Evolutionary conservation across 352 stramenopile species (phyloP).

Genomic region (Phytophthora podocarpi): DNA sequence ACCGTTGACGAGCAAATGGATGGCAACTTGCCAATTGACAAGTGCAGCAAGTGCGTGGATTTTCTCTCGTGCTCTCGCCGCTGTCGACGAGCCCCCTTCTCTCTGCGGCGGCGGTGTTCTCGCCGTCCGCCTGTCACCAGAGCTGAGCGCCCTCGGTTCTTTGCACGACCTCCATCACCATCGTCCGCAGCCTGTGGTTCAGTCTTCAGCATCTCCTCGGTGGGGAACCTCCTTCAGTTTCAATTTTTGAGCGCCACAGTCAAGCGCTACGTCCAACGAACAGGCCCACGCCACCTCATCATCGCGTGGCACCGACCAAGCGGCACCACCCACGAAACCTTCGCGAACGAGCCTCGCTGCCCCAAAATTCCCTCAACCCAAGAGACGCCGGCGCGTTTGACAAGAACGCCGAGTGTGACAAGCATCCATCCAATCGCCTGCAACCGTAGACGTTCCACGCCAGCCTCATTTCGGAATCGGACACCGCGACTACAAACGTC

Average conservation of each 20-base stretch:
- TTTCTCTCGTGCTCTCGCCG: constrained; percentile 28
- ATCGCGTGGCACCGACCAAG: constrained; percentile 10
- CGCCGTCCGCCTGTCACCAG: constrained; percentile 27
- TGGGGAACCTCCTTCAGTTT: constrained; percentile 26
- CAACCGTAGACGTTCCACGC: constrained; percentile 23
- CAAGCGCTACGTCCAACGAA: constrained; percentile 13
- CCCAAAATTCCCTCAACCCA: constrained; percentile 28
- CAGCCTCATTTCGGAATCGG: constrained; percentile 32
- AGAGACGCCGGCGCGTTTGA: constrained; percentile 39
- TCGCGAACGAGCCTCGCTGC: constrained; percentile 14
- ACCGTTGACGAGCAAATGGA: constrained; percentile 19
- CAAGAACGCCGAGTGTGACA: constrained; percentile 35
- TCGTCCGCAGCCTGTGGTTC: constrained; percentile 13
- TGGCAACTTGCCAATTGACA: too few relatives aligned
- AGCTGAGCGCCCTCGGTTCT: constrained; percentile 32
- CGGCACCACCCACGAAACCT: constrained; percentile 29
- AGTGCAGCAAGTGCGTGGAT: constrained; percentile 10
- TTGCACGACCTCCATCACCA: constrained; percentile 31
- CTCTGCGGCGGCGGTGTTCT: constrained; percentile 10
- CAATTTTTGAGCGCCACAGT: constrained; percentile 5
- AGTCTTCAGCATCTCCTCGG: constrained; percentile 28
- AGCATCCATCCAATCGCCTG: constrained; percentile 23
- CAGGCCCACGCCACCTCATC: constrained; percentile 20
- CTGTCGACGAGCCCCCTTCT: constrained; percentile 20
- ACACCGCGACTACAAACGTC: background rate